These are phyloP conservation scores for Phytophthora hibernalis DNA, from an alignment of 352 stramenopile genomes.

Conservation along the genomic window DNA sequence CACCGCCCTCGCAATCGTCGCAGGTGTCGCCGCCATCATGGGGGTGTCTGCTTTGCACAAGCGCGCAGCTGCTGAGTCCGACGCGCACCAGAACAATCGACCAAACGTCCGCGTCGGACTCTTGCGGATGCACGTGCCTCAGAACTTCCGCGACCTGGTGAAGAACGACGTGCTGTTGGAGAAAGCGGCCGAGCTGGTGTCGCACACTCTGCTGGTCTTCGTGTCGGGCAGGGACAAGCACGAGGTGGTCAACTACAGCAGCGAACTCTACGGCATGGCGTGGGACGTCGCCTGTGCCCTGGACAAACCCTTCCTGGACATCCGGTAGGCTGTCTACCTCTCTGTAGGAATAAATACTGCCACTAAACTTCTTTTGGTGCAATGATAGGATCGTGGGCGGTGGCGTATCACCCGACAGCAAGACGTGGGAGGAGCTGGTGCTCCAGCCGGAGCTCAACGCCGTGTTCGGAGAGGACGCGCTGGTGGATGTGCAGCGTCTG, in stretches of 20 bases:
- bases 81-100: slow-evolving; percentile 1
- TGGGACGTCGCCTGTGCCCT: slow-evolving; percentile 72
- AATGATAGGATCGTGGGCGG: slow-evolving; percentile 51
- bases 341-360: not conserved
- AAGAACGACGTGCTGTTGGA: slow-evolving; percentile 84
- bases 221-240: slow-evolving; percentile 63
- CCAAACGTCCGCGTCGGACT: slow-evolving; percentile 52
- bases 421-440: slow-evolving; percentile 72
- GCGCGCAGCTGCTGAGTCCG: slow-evolving; percentile 15
- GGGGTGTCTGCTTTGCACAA: slow-evolving; percentile 58
- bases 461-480: slow-evolving; percentile 69
- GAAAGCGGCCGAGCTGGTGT: slow-evolving; percentile 56
- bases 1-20: slow-evolving; percentile 49
- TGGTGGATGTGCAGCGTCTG: slow-evolving; percentile 69
- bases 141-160: slow-evolving; percentile 67
- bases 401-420: slow-evolving; percentile 30
- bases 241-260: slow-evolving; percentile 79
- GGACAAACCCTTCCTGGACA: slow-evolving; percentile 69
- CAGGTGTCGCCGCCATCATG: slow-evolving; percentile 51
- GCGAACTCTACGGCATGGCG: slow-evolving; percentile 75
- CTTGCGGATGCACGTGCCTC: slow-evolving; percentile 59
- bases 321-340: slow-evolving; percentile 41
- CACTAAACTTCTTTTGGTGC: not conserved
- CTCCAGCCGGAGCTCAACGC: slow-evolving; percentile 68
- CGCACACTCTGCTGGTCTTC: slow-evolving; percentile 64